Evolutionary conservation across 805 yeast species (phyloP).

Genomic region (Starmerella apis): DNA sequence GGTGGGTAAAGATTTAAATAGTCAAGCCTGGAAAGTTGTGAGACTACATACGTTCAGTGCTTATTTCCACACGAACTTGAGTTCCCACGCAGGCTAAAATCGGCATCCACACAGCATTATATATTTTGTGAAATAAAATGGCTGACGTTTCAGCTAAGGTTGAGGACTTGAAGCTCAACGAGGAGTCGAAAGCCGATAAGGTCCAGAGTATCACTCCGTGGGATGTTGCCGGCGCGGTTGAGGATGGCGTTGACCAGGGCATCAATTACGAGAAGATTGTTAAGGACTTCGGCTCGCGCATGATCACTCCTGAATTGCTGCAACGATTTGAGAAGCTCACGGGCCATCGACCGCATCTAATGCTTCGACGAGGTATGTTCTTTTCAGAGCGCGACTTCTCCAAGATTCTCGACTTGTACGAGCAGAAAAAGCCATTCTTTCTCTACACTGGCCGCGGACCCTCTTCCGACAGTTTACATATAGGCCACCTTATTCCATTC

Average conservation of each 20-base stretch:
- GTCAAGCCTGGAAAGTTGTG: too few relatives aligned
- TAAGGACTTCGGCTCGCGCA: slow-evolving; percentile 74
- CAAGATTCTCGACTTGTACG: slow-evolving; percentile 75
- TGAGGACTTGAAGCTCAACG: slow-evolving; percentile 15
- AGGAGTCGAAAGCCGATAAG: slow-evolving; percentile 13
- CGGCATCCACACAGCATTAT: too few relatives aligned
- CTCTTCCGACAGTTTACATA: slow-evolving; percentile 83
- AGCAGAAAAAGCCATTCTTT: slow-evolving; percentile 90
- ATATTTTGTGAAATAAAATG: slow-evolving; percentile 7
- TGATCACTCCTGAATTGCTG: slow-evolving; percentile 59
- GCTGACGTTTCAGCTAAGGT: slow-evolving; percentile 23
- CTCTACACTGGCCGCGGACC: slow-evolving; percentile 97
- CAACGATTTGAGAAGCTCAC: slow-evolving; percentile 69
- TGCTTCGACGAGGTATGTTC: slow-evolving; percentile 80
- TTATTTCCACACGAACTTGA: too few relatives aligned
- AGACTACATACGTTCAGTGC: too few relatives aligned
- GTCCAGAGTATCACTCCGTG: slow-evolving; percentile 75
- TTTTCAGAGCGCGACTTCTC: slow-evolving; percentile 65
- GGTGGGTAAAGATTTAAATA: too few relatives aligned
- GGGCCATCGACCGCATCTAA: slow-evolving; percentile 85
- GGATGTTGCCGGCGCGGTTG: slow-evolving; percentile 99
- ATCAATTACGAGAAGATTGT: slow-evolving; percentile 88
- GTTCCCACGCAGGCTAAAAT: too few relatives aligned
- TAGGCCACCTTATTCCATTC: slow-evolving; percentile 96
- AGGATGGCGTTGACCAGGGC: slow-evolving; percentile 80